A percentile compares a stretch with the other conserved stretches of the same genome.
These are phyloP conservation scores for Lactifluus rugatus DNA, from an alignment of 768 basidiomycete genomes.

Conservation along the genomic window DNA sequence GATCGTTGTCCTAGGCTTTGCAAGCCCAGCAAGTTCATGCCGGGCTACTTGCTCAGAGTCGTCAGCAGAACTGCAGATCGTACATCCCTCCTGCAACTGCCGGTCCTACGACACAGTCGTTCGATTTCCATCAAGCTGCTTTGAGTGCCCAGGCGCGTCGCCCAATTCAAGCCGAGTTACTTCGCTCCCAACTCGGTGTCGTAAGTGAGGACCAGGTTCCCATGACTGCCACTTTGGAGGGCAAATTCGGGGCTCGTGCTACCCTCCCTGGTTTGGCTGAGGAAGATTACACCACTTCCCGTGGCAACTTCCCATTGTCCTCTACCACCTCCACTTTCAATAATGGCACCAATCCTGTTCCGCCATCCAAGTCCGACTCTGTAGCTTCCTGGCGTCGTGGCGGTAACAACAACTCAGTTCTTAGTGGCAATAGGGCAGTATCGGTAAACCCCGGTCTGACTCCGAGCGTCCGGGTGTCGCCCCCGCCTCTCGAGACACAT, in stretches of 20 bases:
- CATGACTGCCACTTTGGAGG: constrained; percentile 73
- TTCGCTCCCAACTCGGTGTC: constrained; percentile 50
- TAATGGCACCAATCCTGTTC: constrained; percentile 25
- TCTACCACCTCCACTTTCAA: constrained; percentile 57
- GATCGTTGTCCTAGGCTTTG: constrained; percentile 35
- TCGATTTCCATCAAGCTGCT: constrained; percentile 53
- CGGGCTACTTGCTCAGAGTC: constrained; percentile 54
- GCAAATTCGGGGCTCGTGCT: constrained; percentile 62
- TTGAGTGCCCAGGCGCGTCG: constrained; percentile 55
- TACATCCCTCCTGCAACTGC: constrained; percentile 61
- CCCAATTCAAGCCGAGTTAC: constrained; percentile 56
- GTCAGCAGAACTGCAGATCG: constrained; percentile 42
- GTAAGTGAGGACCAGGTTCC: constrained; percentile 51
- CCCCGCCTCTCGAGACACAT: constrained; percentile 51
- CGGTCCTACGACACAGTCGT: constrained; percentile 52
- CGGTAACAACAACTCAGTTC: constrained; percentile 56
- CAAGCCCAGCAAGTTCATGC: constrained; percentile 73
- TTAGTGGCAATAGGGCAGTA: constrained; percentile 52
- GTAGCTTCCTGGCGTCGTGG: constrained; percentile 76
- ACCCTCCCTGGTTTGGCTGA: constrained; percentile 36
- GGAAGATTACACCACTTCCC: constrained; percentile 25
- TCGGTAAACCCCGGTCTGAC: constrained; percentile 34
- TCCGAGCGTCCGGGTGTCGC: constrained; percentile 63
- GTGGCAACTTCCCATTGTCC: constrained; percentile 22
- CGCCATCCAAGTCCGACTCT: constrained; percentile 73